Conservation (phyloP, 805 yeast genomes). For the Candida boleticola region DNA sequence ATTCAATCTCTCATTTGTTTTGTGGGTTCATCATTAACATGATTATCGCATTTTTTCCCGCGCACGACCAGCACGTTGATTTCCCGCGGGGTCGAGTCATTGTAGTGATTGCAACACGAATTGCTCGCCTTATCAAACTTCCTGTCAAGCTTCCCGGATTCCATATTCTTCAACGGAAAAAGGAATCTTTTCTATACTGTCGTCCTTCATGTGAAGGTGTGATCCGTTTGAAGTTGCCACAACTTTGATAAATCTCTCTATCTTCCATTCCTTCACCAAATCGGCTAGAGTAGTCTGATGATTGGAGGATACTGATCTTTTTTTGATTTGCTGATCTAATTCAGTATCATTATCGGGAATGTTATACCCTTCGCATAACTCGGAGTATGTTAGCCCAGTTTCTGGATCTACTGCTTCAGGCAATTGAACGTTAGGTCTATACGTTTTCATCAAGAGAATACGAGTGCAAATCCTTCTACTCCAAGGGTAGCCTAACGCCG, state of each 20-base stretch:
- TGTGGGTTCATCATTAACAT: no score
- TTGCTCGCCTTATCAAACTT: no score
- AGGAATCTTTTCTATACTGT: constrained; percentile 11
- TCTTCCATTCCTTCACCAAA: constrained; percentile 22
- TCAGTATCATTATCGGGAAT: constrained; percentile 3
- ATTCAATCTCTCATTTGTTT: no score
- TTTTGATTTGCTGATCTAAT: background rate
- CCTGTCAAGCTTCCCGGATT: constrained; percentile 13
- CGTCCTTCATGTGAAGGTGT: constrained; percentile 3
- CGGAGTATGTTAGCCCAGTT: constrained; percentile 12
- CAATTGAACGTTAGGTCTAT: constrained; percentile 19
- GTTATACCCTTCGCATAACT: constrained; percentile 12
- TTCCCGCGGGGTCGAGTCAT: background rate
- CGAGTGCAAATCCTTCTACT: constrained; percentile 22
- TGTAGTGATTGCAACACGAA: no score
- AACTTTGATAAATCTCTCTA: constrained; percentile 24
- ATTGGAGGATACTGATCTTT: background rate
- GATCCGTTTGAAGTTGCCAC: constrained; percentile 11
- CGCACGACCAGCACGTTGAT: background rate
- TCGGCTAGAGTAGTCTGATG: constrained; percentile 5
- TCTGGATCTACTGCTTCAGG: constrained; percentile 12
- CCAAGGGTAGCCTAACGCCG: constrained; percentile 36
- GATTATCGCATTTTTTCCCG: background rate
- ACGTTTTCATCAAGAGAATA: constrained; percentile 27
- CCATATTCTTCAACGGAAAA: constrained; percentile 18